phyloP scores from a whole-genome alignment of 2,329 filamentous ascomycete genomes.

The Neurospora crassa region DNA sequence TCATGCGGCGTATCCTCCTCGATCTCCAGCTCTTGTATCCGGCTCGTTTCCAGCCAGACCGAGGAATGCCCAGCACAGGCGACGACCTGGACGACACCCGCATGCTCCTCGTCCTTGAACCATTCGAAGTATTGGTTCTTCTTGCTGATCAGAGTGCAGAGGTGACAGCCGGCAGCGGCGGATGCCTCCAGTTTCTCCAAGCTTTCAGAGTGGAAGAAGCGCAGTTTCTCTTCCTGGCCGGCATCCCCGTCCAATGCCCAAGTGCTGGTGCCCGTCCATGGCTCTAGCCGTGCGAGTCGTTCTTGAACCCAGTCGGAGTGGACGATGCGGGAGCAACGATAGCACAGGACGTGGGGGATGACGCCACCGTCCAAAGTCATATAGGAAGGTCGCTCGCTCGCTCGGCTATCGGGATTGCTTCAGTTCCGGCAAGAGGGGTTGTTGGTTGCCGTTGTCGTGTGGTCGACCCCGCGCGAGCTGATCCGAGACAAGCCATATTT shows the following conservation, averaged over 20 bases:
- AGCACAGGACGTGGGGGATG: background rate
- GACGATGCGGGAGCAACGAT: background rate
- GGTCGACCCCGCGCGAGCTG: background rate
- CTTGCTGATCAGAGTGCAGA: background rate
- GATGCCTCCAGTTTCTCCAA: background rate
- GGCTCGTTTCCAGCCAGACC: background rate
- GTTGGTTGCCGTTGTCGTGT: background rate
- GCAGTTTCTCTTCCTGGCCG: background rate
- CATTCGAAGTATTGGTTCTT: background rate
- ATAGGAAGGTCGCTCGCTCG: background rate
- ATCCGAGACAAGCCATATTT: background rate
- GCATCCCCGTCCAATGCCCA: background rate
- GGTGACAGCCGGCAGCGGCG: background rate
- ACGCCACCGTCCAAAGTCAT: background rate
- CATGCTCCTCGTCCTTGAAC: background rate
- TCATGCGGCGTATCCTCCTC: background rate
- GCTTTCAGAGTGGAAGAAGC: background rate
- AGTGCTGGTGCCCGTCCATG: background rate
- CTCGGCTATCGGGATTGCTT: background rate
- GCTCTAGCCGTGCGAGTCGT: background rate
- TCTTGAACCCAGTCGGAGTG: background rate
- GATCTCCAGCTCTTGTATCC: background rate
- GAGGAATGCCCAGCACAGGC: background rate
- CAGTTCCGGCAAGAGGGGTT: background rate
- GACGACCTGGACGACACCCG: background rate